These are phyloP conservation scores for Geotrichum klebahnii DNA, from an alignment of 1,139 yeast species.

Conservation along the genomic window DNA sequence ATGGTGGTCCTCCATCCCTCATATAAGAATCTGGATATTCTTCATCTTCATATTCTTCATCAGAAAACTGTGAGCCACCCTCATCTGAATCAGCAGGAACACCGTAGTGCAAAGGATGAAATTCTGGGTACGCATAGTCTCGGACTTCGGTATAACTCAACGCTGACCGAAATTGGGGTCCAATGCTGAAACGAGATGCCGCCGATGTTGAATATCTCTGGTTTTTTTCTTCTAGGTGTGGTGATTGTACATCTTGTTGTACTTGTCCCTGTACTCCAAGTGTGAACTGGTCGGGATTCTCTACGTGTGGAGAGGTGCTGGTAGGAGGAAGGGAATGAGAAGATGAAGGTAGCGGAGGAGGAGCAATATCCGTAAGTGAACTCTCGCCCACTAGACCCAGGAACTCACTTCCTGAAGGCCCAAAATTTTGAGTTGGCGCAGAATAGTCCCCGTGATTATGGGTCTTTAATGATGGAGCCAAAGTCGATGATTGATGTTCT, in stretches of 20 bases:
- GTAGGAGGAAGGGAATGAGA: neutral
- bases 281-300: neutral
- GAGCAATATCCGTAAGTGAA: constrained; percentile 14
- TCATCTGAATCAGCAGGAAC: constrained; percentile 27
- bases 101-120: constrained; percentile 67
- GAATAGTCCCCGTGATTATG: neutral
- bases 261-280: neutral
- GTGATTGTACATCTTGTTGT: neutral
- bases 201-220: neutral
- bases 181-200: neutral
- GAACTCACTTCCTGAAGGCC: constrained; percentile 10
- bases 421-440: neutral
- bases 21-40: constrained; percentile 20
- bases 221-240: neutral
- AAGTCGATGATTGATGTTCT: constrained; percentile 6
- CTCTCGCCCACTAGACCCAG: constrained; percentile 1
- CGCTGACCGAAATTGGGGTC: constrained; percentile 30
- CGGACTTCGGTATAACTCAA: constrained; percentile 48
- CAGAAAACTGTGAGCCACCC: neutral
- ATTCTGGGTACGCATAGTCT: constrained; percentile 72
- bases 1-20: constrained; percentile 37
- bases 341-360: constrained; percentile 5
- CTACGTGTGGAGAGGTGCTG: neutral
- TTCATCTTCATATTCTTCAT: constrained; percentile 6
- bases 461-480: neutral